Evolutionary conservation across 495 filamentous ascomycete species (phyloP).

Genomic region (Paragyromitra xinjiangensis): DNA sequence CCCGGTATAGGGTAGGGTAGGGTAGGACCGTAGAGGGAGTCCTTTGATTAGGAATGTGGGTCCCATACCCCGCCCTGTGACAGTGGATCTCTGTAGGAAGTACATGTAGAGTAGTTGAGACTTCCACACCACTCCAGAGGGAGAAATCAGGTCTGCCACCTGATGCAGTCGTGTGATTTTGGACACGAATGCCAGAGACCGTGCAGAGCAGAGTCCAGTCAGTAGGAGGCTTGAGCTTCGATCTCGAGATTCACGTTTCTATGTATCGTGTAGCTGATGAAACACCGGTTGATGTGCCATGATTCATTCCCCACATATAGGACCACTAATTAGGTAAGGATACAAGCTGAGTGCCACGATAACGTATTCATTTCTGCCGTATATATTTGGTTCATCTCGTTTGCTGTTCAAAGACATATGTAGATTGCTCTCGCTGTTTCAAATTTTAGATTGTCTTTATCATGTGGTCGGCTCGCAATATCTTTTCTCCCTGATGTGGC

Average conservation of each 20-base stretch:
- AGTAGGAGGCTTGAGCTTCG: constrained; percentile 19
- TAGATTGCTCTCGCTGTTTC: background rate
- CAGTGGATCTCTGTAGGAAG: constrained; percentile 5
- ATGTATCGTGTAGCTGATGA: background rate
- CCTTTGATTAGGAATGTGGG: background rate
- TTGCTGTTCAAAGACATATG: background rate
- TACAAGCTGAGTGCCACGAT: background rate
- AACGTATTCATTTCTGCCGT: background rate
- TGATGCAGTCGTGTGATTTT: constrained; percentile 46
- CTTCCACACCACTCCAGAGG: constrained; percentile 16
- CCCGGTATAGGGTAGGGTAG: background rate
- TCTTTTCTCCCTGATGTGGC: constrained; percentile 34
- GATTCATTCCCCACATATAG: constrained; percentile 1
- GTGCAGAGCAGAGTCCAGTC: background rate
- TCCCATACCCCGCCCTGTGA: background rate
- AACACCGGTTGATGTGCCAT: constrained; percentile 36
- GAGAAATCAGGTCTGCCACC: constrained; percentile 22
- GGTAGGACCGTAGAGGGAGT: background rate
- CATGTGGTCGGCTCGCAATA: constrained; percentile 28
- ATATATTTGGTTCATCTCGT: background rate
- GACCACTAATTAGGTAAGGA: background rate
- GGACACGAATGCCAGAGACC: background rate
- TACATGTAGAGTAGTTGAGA: background rate
- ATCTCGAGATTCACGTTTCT: constrained; percentile 17
- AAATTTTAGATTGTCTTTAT: background rate